phyloP scores from a whole-genome alignment of 805 yeast genomes.

The Candida takata region DNA sequence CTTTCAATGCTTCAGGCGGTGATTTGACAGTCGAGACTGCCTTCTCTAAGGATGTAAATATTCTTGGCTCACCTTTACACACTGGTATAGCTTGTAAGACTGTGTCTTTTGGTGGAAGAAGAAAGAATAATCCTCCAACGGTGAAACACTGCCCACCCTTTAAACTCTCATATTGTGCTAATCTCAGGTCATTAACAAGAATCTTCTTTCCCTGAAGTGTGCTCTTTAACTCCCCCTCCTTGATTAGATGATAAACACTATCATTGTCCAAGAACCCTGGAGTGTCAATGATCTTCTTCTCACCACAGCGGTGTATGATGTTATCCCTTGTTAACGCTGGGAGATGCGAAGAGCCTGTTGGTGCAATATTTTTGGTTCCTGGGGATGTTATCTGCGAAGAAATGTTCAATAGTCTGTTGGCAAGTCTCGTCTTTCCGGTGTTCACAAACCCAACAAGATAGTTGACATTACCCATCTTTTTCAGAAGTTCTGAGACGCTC shows the following conservation, averaged over 20 bases:
- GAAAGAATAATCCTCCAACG: conserved; percentile 55
- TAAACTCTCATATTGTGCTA: conserved; percentile 27
- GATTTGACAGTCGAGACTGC: conserved; percentile 25
- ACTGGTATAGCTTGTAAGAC: conserved; percentile 42
- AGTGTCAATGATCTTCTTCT: conserved; percentile 28
- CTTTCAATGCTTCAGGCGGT: conserved; percentile 24
- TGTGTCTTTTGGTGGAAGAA: conserved; percentile 46
- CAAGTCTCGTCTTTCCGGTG: conserved; percentile 60
- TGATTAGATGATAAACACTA: conserved; percentile 24
- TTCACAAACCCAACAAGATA: conserved; percentile 63
- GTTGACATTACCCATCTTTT: conserved; percentile 30
- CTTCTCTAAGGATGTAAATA: conserved; percentile 26
- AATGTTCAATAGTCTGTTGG: conserved; percentile 38
- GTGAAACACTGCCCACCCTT: conserved; percentile 41
- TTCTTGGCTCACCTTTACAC: conserved; percentile 29
- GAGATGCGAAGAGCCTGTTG: conserved; percentile 34
- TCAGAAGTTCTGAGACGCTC: conserved; percentile 37
- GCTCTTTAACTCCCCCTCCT: conserved; percentile 23
- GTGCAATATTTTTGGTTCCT: conserved; percentile 12
- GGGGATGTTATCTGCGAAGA: conserved; percentile 6
- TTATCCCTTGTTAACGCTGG: conserved; percentile 69
- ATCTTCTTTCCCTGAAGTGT: conserved; percentile 28
- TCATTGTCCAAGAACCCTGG: conserved; percentile 31
- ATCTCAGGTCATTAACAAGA: conserved; percentile 24
- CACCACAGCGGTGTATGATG: conserved; percentile 33